Percentiles rank a stretch among this genome's conserved stretches.
phyloP scores from a whole-genome alignment of 139 green algal genomes.

The Picochlorum sp. region DNA sequence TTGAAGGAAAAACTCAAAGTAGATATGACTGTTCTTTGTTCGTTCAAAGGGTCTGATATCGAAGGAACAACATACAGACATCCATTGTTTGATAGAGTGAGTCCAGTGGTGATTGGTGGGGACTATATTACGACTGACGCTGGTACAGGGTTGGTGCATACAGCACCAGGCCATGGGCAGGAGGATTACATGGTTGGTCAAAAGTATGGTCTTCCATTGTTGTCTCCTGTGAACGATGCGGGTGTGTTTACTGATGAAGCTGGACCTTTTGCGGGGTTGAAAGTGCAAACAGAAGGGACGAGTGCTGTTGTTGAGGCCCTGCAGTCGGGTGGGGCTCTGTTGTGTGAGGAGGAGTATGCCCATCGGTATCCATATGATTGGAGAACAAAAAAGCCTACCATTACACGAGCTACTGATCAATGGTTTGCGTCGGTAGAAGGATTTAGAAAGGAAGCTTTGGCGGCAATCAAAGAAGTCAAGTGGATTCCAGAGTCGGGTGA shows the following conservation, averaged over 20 bases:
- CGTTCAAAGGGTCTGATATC: slow-evolving; percentile 55
- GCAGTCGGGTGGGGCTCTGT: slow-evolving; percentile 45
- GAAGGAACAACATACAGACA: slow-evolving; percentile 81
- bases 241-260: slow-evolving; percentile 90
- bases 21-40: slow-evolving; percentile 38
- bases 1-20: slow-evolving; percentile 62
- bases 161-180: slow-evolving; percentile 87
- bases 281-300: slow-evolving; percentile 82
- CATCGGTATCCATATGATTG: slow-evolving; percentile 99
- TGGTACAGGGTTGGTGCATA: slow-evolving; percentile 97
- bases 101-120: slow-evolving; percentile 84
- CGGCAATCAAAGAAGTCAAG: slow-evolving; percentile 62
- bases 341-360: slow-evolving; percentile 83
- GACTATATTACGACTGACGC: slow-evolving; percentile 98
- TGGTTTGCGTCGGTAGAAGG: slow-evolving; percentile 80
- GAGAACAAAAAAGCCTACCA: slow-evolving; percentile 98
- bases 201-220: slow-evolving; percentile 73
- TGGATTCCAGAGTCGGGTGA: slow-evolving; percentile 73
- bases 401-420: slow-evolving; percentile 95
- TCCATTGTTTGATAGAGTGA: slow-evolving; percentile 72
- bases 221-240: slow-evolving; percentile 92
- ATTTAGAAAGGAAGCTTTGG: slow-evolving; percentile 65
- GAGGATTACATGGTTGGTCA: slow-evolving; percentile 91
- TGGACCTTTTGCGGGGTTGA: slow-evolving; percentile 70
- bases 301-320: slow-evolving; percentile 71